Percentiles rank a stretch among this genome's conserved stretches.
phyloP scores from a whole-genome alignment of 768 basidiomycete genomes.

The Suillus cothurnatus region DNA sequence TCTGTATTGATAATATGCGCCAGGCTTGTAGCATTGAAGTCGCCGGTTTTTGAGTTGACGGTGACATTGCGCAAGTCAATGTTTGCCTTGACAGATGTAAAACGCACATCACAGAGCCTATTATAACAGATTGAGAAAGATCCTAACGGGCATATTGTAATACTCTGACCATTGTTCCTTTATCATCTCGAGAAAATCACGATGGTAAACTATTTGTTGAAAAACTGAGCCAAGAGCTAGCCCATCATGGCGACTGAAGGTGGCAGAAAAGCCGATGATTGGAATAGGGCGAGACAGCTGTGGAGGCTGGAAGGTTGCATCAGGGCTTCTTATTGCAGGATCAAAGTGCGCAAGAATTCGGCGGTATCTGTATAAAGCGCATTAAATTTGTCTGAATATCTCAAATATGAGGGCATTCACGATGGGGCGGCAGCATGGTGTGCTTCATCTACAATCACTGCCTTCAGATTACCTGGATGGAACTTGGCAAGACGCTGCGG shows the following conservation, averaged over 20 bases:
- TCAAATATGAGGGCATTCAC: slow-evolving; percentile 46
- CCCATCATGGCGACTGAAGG: slow-evolving; percentile 91
- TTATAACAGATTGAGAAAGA: slow-evolving; percentile 8
- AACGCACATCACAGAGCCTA: slow-evolving; percentile 85
- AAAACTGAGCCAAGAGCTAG: slow-evolving; percentile 88
- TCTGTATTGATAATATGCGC: slow-evolving; percentile 82
- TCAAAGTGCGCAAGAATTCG: slow-evolving; percentile 86
- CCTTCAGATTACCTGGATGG: slow-evolving; percentile 63
- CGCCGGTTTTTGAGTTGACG: slow-evolving; percentile 68
- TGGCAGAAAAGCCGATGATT: slow-evolving; percentile 93
- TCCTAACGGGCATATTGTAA: neutral
- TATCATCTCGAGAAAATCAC: slow-evolving; percentile 90
- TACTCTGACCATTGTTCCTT: slow-evolving; percentile 76
- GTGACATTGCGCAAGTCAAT: slow-evolving; percentile 71
- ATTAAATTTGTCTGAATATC: neutral
- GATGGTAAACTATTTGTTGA: slow-evolving; percentile 89
- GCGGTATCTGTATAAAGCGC: slow-evolving; percentile 59
- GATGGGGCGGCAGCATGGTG: slow-evolving; percentile 95
- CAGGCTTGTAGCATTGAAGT: slow-evolving; percentile 79
- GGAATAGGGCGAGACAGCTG: slow-evolving; percentile 58
- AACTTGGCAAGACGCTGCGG: slow-evolving; percentile 73
- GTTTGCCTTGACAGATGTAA: slow-evolving; percentile 78
- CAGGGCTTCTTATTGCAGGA: slow-evolving; percentile 57
- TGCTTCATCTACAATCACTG: slow-evolving; percentile 89
- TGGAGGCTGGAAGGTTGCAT: slow-evolving; percentile 42